These are phyloP conservation scores for Sphaerulina vaccinii DNA, from an alignment of 2,329 filamentous ascomycete species.

Conservation along the genomic window DNA sequence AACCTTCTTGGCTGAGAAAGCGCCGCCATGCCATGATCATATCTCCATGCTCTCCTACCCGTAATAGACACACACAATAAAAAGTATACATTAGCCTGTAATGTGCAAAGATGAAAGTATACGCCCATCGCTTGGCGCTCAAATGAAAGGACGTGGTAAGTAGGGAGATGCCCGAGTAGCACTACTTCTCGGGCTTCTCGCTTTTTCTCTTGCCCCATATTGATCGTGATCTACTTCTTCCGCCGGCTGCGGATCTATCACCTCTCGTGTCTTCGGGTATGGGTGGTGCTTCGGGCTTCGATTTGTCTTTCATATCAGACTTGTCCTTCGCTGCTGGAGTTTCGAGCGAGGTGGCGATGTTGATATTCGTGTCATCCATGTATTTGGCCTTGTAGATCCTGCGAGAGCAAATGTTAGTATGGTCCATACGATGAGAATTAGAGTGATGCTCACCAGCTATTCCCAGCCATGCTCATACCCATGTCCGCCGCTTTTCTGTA, in stretches of 20 bases:
- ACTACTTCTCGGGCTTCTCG: constrained; percentile 5
- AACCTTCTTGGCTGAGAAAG: constrained; percentile 1
- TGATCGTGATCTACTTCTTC: constrained; percentile 22
- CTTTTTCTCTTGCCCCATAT: constrained; percentile 23
- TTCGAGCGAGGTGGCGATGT: background rate
- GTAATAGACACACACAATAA: constrained; percentile 3
- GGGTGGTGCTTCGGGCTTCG: constrained; percentile 21
- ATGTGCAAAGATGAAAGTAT: constrained; percentile 3
- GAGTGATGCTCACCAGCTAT: constrained; percentile 72
- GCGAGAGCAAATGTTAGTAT: constrained; percentile 1
- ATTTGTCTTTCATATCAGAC: constrained; percentile 18
- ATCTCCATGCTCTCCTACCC: background rate
- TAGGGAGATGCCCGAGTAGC: background rate
- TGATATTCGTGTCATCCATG: constrained; percentile 48
- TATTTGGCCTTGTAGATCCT: constrained; percentile 99
- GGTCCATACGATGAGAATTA: background rate
- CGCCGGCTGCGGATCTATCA: constrained; percentile 4
- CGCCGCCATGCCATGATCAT: background rate
- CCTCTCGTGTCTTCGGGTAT: constrained; percentile 16
- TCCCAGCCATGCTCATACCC: constrained; percentile 96
- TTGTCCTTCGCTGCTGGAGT: constrained; percentile 6
- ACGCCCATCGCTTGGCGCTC: background rate
- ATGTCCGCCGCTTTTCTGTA: constrained; percentile 89
- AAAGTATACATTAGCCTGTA: constrained; percentile 15
- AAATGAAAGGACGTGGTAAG: background rate